phyloP scores from a whole-genome alignment of 441 rosid species.

The Adansonia gregorii region DNA sequence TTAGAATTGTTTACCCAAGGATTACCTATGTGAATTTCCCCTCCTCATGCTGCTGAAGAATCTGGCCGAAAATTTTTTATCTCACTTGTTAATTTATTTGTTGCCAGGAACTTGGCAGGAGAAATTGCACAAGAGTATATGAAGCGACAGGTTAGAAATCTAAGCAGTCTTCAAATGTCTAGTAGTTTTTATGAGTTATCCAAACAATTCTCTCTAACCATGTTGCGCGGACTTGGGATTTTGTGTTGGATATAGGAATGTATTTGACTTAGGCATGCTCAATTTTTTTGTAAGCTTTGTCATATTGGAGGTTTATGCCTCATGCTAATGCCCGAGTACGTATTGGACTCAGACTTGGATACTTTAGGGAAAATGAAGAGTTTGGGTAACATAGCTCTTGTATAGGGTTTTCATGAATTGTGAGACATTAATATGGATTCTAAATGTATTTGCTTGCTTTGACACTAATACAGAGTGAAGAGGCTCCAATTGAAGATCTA shows the following conservation, averaged over 20 bases:
- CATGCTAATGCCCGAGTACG: no score
- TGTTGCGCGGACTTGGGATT: no score
- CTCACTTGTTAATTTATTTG: constrained; percentile 6
- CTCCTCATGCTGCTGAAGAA: background rate
- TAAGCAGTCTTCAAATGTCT: background rate
- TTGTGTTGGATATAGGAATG: no score
- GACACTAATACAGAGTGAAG: constrained; percentile 60
- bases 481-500: constrained; percentile 61
- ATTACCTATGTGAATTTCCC: background rate
- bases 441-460: constrained; percentile 15
- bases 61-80: background rate
- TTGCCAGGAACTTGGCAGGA: constrained; percentile 81
- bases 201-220: background rate
- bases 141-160: constrained; percentile 64
- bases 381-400: no score
- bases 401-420: background rate
- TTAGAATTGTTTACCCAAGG: background rate
- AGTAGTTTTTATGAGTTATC: background rate
- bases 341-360: no score
- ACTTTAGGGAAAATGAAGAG: no score
- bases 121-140: constrained; percentile 83
- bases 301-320: no score
- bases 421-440: background rate
- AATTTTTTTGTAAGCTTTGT: no score
- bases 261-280: no score